Evolutionary conservation across 306 rosid genomes (phyloP).

Genomic region (Gillenia trifoliata): DNA sequence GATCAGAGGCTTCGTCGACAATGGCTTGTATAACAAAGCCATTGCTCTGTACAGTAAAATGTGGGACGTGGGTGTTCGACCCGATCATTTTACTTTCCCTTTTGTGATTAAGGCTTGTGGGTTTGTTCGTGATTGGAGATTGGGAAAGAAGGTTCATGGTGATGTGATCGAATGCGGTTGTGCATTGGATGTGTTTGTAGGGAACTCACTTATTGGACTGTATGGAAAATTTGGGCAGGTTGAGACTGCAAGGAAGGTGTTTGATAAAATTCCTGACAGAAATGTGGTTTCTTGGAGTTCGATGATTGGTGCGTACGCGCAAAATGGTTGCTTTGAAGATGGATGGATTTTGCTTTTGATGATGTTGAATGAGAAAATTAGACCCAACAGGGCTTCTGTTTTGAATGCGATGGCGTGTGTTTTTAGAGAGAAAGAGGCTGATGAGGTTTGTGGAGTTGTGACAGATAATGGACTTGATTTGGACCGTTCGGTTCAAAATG

Average conservation of each 20-base stretch:
- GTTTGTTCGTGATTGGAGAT: not conserved
- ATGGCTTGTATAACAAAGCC: slow-evolving; percentile 19
- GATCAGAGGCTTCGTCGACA: slow-evolving; percentile 38
- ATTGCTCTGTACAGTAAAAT: slow-evolving; percentile 26
- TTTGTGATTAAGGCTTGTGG: slow-evolving; percentile 40
- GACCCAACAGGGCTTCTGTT: slow-evolving; percentile 30
- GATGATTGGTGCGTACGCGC: slow-evolving; percentile 30
- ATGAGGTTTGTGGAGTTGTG: slow-evolving; percentile 10
- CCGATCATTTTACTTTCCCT: slow-evolving; percentile 40
- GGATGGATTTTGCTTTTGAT: slow-evolving; percentile 20
- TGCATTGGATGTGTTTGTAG: slow-evolving; percentile 26
- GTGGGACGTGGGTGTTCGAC: slow-evolving; percentile 18
- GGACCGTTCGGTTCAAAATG: slow-evolving; percentile 29
- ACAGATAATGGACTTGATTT: slow-evolving; percentile 11
- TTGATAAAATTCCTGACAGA: slow-evolving; percentile 26
- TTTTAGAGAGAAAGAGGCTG: slow-evolving; percentile 28
- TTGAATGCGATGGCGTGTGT: slow-evolving; percentile 41
- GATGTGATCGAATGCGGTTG: slow-evolving; percentile 17
- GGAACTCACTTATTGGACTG: slow-evolving; percentile 31
- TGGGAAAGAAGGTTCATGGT: slow-evolving; percentile 25
- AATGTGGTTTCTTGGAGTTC: slow-evolving; percentile 47
- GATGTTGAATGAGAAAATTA: slow-evolving; percentile 26
- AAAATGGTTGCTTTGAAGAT: slow-evolving; percentile 14
- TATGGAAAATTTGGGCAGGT: slow-evolving; percentile 34
- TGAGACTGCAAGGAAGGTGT: slow-evolving; percentile 25